These are phyloP conservation scores for Aureobasidium namibiae DNA, from an alignment of 2,329 filamentous ascomycete genomes.

Conservation along the genomic window DNA sequence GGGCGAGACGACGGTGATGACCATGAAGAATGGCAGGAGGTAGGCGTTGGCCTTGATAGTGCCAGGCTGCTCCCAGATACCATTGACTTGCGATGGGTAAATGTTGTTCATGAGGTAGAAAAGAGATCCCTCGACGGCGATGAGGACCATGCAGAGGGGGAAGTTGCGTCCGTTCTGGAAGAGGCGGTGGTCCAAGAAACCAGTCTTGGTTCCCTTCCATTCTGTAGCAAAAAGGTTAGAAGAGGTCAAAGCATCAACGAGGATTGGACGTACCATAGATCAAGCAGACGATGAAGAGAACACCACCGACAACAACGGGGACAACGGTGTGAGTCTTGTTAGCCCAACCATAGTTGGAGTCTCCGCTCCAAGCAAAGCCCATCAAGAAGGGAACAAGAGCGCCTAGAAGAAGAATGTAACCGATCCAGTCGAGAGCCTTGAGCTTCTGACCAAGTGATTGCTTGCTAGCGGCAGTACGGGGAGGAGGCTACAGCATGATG, in stretches of 20 bases:
- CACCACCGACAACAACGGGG: slow-evolving; percentile 3
- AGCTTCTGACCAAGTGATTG: slow-evolving; percentile 1
- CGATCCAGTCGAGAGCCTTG: slow-evolving; percentile 5
- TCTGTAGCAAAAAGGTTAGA: background rate
- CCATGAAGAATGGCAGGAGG: slow-evolving; percentile 6
- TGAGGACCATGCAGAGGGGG: slow-evolving; percentile 7
- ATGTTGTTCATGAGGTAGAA: slow-evolving; percentile 10
- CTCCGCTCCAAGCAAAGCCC: slow-evolving; percentile 9
- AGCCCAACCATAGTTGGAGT: background rate
- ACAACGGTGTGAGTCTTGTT: slow-evolving; percentile 8
- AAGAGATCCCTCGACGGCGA: background rate
- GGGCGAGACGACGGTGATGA: slow-evolving; percentile 4
- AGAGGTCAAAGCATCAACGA: background rate
- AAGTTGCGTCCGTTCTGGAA: slow-evolving; percentile 10
- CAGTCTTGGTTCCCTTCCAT: slow-evolving; percentile 9
- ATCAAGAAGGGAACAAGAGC: slow-evolving; percentile 3
- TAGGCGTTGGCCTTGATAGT: slow-evolving; percentile 5
- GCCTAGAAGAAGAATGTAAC: background rate
- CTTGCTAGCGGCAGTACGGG: slow-evolving; percentile 2
- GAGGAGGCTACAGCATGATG: background rate
- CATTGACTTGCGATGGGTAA: slow-evolving; percentile 3
- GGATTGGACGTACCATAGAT: background rate
- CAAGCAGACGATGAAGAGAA: slow-evolving; percentile 4
- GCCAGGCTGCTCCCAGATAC: slow-evolving; percentile 2
- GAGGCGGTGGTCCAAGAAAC: slow-evolving; percentile 8